These are phyloP conservation scores for Sphagnum contortum DNA, from an alignment of 225 moss, liverwort and hornwort genomes.

Conservation along the genomic window DNA sequence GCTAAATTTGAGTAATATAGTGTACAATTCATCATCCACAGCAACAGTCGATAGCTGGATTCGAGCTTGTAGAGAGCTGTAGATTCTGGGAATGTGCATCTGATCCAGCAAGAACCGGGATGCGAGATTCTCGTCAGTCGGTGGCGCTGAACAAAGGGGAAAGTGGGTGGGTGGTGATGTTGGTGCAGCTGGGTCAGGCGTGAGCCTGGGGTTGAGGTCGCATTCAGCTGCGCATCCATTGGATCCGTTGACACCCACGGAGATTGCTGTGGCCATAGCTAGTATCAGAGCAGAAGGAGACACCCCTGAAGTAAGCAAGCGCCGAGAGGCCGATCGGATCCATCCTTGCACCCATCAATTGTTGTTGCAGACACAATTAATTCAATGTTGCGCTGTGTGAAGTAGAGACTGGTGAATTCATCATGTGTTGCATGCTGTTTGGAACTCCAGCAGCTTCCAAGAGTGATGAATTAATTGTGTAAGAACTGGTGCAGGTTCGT, in stretches of 20 bases:
- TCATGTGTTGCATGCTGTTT: background rate
- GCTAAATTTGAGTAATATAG: conserved; percentile 1
- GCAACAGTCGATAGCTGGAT: conserved; percentile 7
- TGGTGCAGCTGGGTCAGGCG: conserved; percentile 35
- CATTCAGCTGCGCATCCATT: conserved; percentile 72
- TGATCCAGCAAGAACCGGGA: conserved; percentile 22
- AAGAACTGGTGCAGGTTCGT: conserved; percentile 29
- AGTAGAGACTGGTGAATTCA: background rate
- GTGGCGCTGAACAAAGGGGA: too few relatives aligned
- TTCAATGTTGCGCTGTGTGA: too few relatives aligned
- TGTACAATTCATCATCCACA: background rate
- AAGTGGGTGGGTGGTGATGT: background rate
- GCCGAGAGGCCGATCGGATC: background rate
- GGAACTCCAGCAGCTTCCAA: background rate
- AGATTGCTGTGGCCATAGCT: conserved; percentile 78
- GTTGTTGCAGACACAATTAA: too few relatives aligned
- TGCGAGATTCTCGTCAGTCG: background rate
- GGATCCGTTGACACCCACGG: conserved; percentile 76
- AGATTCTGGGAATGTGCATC: conserved; percentile 22
- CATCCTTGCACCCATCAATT: too few relatives aligned
- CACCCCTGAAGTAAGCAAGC: conserved; percentile 66
- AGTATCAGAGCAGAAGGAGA: conserved; percentile 81
- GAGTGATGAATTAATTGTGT: background rate
- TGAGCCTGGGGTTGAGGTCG: conserved; percentile 35
- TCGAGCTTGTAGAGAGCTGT: conserved; percentile 27